Conservation (phyloP, 2,329 filamentous ascomycete genomes). For the Talaromyces rugulosus region DNA sequence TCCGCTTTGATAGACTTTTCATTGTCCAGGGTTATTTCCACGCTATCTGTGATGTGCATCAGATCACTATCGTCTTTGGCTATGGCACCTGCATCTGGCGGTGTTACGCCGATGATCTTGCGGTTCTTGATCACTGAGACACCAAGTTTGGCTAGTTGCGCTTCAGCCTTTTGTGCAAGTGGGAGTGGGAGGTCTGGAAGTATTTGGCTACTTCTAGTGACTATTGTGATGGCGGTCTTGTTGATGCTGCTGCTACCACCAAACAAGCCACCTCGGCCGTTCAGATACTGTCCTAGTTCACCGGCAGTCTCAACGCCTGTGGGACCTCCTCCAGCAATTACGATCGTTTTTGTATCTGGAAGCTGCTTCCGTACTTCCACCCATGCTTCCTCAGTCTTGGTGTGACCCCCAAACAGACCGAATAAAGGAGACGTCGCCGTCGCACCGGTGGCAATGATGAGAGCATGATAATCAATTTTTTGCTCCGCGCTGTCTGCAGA, state of each 20-base stretch:
- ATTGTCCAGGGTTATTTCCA: conserved; percentile 37
- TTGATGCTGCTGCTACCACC: conserved; percentile 13
- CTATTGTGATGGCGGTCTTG: conserved; percentile 43
- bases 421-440: conserved; percentile 44
- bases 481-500: conserved; percentile 17
- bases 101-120: conserved; percentile 32
- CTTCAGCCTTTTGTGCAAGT: conserved; percentile 41
- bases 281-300: conserved; percentile 50
- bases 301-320: conserved; percentile 46
- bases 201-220: conserved; percentile 37
- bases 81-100: conserved; percentile 25
- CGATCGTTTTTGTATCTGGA: conserved; percentile 37
- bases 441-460: conserved; percentile 49
- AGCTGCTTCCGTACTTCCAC: conserved; percentile 38
- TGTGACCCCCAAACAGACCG: conserved; percentile 35
- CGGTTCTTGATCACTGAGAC: conserved; percentile 45
- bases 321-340: conserved; percentile 28
- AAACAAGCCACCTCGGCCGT: conserved; percentile 42
- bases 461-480: conserved; percentile 38
- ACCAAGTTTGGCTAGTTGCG: conserved; percentile 40
- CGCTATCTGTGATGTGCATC: conserved; percentile 19
- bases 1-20: conserved; percentile 41
- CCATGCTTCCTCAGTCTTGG: conserved; percentile 33
- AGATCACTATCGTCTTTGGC: conserved; percentile 6
- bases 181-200: conserved; percentile 38